These are phyloP conservation scores for Acacia confusa DNA, from an alignment of 306 rosid genomes.

Conservation along the genomic window DNA sequence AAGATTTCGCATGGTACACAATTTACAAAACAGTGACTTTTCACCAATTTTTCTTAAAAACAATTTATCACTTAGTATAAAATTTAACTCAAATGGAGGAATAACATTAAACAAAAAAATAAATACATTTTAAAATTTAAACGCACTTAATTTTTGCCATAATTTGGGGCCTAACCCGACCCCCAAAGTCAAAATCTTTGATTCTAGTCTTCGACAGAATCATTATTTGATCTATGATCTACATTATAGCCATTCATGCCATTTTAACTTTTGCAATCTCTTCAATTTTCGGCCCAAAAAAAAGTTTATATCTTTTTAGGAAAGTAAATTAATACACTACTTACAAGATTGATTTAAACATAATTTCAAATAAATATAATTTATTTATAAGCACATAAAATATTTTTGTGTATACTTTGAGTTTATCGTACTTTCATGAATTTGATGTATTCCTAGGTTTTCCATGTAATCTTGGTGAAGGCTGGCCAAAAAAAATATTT, in stretches of 20 bases:
- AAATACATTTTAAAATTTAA: neutral
- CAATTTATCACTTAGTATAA: neutral
- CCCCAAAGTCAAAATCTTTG: constrained; percentile 4
- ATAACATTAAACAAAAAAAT: neutral
- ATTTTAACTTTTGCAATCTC: constrained; percentile 22
- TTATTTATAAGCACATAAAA: neutral
- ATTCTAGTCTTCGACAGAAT: constrained; percentile 32
- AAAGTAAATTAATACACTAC: neutral
- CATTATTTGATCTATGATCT: constrained; percentile 20
- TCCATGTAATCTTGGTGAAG: no score
- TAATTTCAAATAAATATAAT: neutral
- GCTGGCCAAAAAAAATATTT: no score
- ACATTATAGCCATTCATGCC: constrained; percentile 39
- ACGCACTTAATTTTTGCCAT: constrained; percentile 25
- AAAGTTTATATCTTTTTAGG: neutral
- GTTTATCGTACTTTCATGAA: neutral
- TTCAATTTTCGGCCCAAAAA: neutral
- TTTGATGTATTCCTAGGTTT: neutral
- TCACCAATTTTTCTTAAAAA: neutral
- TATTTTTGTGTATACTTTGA: neutral
- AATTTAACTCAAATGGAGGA: neutral
- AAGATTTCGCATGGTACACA: no score
- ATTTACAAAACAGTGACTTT: no score
- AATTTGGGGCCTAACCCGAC: constrained; percentile 19
- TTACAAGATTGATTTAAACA: neutral